Evolutionary conservation across 768 basidiomycete genomes (phyloP).

Genomic region (Leccinellum luteum): DNA sequence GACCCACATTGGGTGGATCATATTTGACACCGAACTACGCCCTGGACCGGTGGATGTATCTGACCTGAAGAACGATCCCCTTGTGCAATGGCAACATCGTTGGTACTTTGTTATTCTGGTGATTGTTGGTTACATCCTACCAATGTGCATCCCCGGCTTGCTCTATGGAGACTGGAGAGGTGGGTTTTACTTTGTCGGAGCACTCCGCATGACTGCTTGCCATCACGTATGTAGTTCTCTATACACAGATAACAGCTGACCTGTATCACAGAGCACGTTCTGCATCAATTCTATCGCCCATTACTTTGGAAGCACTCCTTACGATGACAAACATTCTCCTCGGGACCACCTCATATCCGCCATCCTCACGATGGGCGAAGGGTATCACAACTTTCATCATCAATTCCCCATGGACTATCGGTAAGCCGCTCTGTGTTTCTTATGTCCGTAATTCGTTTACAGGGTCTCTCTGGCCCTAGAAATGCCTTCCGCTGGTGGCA

Average conservation of each 20-base stretch:
- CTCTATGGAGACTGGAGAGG: conserved; percentile 76
- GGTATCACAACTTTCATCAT: conserved; percentile 77
- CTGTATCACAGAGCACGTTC: conserved; percentile 62
- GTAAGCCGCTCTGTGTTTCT: conserved; percentile 3
- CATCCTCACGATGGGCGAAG: conserved; percentile 71
- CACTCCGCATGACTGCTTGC: conserved; percentile 66
- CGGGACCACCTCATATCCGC: conserved; percentile 81
- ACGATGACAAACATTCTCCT: conserved; percentile 77
- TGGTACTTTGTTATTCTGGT: conserved; percentile 64
- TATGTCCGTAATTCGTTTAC: conserved; percentile 3
- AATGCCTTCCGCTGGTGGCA: conserved; percentile 77
- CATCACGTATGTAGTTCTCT: conserved; percentile 63
- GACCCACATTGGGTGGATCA: conserved; percentile 85
- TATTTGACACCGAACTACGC: conserved; percentile 69
- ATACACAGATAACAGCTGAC: conserved; percentile 1
- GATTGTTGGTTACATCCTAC: conserved; percentile 70
- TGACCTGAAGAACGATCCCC: conserved; percentile 64
- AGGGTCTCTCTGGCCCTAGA: conserved; percentile 27
- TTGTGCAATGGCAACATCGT: conserved; percentile 77
- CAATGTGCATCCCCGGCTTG: conserved; percentile 65
- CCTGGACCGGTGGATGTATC: conserved; percentile 73
- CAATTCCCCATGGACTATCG: conserved; percentile 79
- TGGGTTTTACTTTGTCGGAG: conserved; percentile 75
- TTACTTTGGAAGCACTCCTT: conserved; percentile 76
- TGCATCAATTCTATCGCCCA: conserved; percentile 89